Percentiles rank a stretch among this genome's conserved stretches.
Evolutionary conservation across 2,329 filamentous ascomycete genomes (phyloP).

Genomic region (Aspergillus pseudotamarii): DNA sequence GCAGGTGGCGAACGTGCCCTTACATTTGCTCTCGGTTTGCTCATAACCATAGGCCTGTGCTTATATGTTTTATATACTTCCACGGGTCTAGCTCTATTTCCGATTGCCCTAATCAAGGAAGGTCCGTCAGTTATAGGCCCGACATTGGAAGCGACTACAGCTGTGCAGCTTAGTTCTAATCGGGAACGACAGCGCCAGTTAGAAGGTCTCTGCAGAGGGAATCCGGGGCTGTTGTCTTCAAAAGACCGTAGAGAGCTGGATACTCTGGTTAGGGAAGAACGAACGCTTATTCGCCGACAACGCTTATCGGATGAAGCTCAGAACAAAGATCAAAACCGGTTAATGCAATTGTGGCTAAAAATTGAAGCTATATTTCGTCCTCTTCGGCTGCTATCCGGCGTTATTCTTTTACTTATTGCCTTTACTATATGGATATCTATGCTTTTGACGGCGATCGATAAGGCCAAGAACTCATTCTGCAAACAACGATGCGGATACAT

Average conservation of each 20-base stretch:
- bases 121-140: slow-evolving; percentile 84
- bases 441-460: slow-evolving; percentile 94
- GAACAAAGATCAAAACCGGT: slow-evolving; percentile 73
- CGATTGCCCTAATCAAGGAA: slow-evolving; percentile 88
- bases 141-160: slow-evolving; percentile 73
- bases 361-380: slow-evolving; percentile 81
- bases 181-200: slow-evolving; percentile 90
- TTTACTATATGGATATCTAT: slow-evolving; percentile 85
- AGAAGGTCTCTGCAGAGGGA: slow-evolving; percentile 79
- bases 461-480: slow-evolving; percentile 93
- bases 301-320: slow-evolving; percentile 71
- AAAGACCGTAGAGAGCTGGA: slow-evolving; percentile 91
- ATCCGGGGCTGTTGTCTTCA: slow-evolving; percentile 71
- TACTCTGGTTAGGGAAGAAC: slow-evolving; percentile 82
- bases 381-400: slow-evolving; percentile 81
- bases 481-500: slow-evolving; percentile 90
- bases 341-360: slow-evolving; percentile 78
- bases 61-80: slow-evolving; percentile 89
- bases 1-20: slow-evolving; percentile 84
- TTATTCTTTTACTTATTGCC: slow-evolving; percentile 73
- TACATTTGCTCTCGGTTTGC: slow-evolving; percentile 84
- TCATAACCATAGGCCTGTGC: slow-evolving; percentile 82
- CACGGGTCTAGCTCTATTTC: slow-evolving; percentile 82
- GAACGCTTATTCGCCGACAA: slow-evolving; percentile 86
- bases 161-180: slow-evolving; percentile 81